These are phyloP conservation scores for Salicornia ramosissima DNA, from an alignment of 148 eudicot genomes.

Conservation along the genomic window DNA sequence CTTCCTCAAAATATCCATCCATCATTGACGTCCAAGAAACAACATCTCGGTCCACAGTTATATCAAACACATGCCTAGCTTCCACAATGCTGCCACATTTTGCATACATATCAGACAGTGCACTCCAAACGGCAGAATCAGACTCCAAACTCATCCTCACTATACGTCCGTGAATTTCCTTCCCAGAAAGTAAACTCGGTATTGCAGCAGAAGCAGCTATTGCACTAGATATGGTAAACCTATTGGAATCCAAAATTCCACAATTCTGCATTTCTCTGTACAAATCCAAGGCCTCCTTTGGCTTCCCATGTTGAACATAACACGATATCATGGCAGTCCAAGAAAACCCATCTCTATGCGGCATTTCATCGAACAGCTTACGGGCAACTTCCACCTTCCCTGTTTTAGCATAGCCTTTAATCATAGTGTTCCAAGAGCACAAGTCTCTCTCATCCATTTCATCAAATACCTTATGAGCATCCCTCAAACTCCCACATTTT, in stretches of 20 bases:
- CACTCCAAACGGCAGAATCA: slow-evolving; percentile 59
- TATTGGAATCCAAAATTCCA: slow-evolving; percentile 33
- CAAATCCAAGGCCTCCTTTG: slow-evolving; percentile 47
- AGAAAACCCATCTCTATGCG: slow-evolving; percentile 47
- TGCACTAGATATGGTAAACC: slow-evolving; percentile 50
- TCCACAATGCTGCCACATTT: slow-evolving; percentile 51
- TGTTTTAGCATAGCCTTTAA: slow-evolving; percentile 41
- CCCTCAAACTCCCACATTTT: slow-evolving; percentile 44
- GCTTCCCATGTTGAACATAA: slow-evolving; percentile 37
- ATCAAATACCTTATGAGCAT: slow-evolving; percentile 49
- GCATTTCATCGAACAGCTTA: slow-evolving; percentile 49
- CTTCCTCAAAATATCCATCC: slow-evolving; percentile 50
- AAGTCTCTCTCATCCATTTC: slow-evolving; percentile 39
- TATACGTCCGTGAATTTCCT: slow-evolving; percentile 57
- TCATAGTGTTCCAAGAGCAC: slow-evolving; percentile 57
- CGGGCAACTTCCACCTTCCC: slow-evolving; percentile 29
- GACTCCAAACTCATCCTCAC: slow-evolving; percentile 45
- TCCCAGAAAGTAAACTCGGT: slow-evolving; percentile 36
- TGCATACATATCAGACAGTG: slow-evolving; percentile 55
- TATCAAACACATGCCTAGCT: slow-evolving; percentile 46
- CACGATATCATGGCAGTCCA: slow-evolving; percentile 65
- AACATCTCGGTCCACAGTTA: slow-evolving; percentile 45
- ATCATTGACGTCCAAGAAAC: slow-evolving; percentile 63
- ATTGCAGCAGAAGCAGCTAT: slow-evolving; percentile 45
- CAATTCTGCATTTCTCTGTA: slow-evolving; percentile 39